Evolutionary conservation across 1,284 basidiomycete species (phyloP), one percentile per base, ranked within the genome.

Genomic region (Rhodotorula sp.): DNA sequence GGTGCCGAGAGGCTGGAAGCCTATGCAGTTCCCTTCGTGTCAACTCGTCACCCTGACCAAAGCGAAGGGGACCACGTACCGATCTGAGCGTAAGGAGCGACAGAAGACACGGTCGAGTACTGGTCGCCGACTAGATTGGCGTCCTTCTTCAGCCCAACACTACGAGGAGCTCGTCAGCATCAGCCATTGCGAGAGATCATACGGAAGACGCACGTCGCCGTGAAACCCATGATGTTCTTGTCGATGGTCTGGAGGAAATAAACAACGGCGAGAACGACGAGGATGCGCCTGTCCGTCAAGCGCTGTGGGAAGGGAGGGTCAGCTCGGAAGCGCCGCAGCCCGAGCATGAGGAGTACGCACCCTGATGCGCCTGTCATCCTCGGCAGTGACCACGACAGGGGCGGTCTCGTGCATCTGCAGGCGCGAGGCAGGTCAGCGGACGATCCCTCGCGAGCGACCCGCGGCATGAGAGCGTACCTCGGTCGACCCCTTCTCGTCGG

Each of bases 51-150:
- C n/a, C n/a, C n/a, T n/a, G n/a, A n/a, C n/a, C n/a, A n/a, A n/a
- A n/a, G n/a, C n/a, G n/a, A n/a, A n/a, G n/a, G n/a, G n/a, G n/a
- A n/a, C n/a, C n/a, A 19, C 50, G 50, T 19, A 51, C 50, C 75
- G 34, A 76, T 29, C 55, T 76, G 75, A 32, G 75, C 75, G 61
- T 76, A 76, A 36, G 74, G 69, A 0, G 72, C 70, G 36, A 76
- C 67, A 1, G 72, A 60, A 21, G 72, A 70, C 36, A 76, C 65
- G 15, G 61, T 70, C 19, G 71, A 66, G 56, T 75, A 75, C 59
- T 75, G 56, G 48, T 72, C 70, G 46, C 73, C 67, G 25, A 44
- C 48, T n/a, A 69, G 62, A 22, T 58, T n/a, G 29, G 55, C 64
- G 37, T 65, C 60, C 46, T 34, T n/a, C 48, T 61, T 61, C 29